Conservation (phyloP, 768 basidiomycete genomes). For the Austroboletus eburneus region DNA sequence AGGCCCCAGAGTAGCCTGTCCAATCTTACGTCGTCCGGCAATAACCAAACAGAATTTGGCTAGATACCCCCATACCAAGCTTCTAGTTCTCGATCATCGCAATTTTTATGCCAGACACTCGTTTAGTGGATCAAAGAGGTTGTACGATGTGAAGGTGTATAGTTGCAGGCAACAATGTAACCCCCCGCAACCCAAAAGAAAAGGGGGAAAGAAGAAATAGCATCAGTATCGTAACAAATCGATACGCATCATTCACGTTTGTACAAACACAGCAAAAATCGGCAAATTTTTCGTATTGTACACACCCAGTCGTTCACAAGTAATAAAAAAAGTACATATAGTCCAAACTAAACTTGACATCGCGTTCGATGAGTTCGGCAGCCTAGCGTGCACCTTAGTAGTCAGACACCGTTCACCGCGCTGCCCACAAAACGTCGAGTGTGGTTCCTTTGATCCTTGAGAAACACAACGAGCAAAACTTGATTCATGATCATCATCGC, state of each 20-base stretch:
- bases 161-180: too few species aligned
- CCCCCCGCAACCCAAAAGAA: too few species aligned
- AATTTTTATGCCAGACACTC: too few species aligned
- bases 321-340: too few species aligned
- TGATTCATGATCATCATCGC: not conserved
- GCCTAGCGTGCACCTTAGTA: too few species aligned
- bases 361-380: not conserved
- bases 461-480: not conserved
- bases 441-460: conserved; percentile 16
- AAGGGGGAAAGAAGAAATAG: too few species aligned
- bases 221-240: too few species aligned
- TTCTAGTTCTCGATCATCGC: not conserved
- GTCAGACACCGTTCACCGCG: not conserved
- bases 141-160: not conserved
- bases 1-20: not conserved
- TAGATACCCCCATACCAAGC: not conserved
- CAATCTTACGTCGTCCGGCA: conserved; percentile 1
- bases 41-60: not conserved
- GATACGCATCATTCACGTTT: too few species aligned
- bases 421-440: conserved; percentile 3
- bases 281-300: too few species aligned
- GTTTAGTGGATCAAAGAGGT: not conserved
- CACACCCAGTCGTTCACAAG: too few species aligned
- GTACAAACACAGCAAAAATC: too few species aligned
- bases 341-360: not conserved